These are phyloP conservation scores for Albizia julibrissin DNA, from an alignment of 306 rosid genomes.

Conservation along the genomic window DNA sequence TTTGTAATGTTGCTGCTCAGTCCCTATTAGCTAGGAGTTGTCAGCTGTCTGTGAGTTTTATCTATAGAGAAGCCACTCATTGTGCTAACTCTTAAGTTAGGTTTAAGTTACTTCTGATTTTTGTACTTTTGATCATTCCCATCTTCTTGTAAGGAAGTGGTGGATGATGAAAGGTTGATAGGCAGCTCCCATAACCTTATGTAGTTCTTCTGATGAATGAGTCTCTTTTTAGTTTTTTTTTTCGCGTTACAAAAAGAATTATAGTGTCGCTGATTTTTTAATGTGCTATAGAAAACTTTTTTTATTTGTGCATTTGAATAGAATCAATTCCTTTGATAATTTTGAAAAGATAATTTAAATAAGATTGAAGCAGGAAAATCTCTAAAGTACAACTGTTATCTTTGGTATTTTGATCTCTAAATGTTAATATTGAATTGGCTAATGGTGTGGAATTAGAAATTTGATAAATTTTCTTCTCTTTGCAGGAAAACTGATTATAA, in stretches of 20 bases:
- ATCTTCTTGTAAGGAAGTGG: neutral
- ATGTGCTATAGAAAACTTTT: no score
- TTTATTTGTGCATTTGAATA: neutral
- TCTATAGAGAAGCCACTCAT: neutral
- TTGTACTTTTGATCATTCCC: neutral
- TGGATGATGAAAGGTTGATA: no score
- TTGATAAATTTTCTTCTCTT: neutral
- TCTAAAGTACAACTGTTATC: no score
- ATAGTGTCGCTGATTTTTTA: no score
- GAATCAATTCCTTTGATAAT: neutral
- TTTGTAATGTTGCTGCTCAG: no score
- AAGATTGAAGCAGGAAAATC: neutral
- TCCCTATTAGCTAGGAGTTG: no score
- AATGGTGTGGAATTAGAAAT: neutral
- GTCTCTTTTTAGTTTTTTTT: no score
- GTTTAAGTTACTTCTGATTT: neutral
- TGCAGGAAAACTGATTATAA: constrained; percentile 72
- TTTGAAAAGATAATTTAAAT: neutral
- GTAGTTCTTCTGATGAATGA: no score
- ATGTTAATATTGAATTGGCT: neutral
- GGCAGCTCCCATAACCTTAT: neutral
- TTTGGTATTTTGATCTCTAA: no score
- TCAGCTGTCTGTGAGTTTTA: neutral
- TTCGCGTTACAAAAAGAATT: no score
- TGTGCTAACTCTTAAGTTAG: neutral